Percentiles rank a stretch among this genome's conserved stretches.
These are phyloP conservation scores for Trichoderma orchidacearum DNA, from an alignment of 495 filamentous ascomycete species.

Conservation along the genomic window DNA sequence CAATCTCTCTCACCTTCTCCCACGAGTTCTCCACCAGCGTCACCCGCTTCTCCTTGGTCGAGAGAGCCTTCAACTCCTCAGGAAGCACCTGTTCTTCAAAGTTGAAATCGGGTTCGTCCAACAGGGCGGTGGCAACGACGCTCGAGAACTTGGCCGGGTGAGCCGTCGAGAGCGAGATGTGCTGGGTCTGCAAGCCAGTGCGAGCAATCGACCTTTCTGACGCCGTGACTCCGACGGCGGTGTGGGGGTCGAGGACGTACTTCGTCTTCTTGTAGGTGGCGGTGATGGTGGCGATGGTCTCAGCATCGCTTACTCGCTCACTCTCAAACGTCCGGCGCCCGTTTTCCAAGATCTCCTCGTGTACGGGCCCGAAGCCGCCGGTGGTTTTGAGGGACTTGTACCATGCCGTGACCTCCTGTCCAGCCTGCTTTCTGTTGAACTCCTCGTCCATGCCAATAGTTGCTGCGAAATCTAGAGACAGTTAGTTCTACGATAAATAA, in stretches of 20 bases:
- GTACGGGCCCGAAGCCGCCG: slow-evolving; percentile 67
- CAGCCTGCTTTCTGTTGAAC: slow-evolving; percentile 44
- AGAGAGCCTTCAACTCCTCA: slow-evolving; percentile 60
- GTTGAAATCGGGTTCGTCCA: slow-evolving; percentile 47
- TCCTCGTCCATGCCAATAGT: slow-evolving; percentile 40
- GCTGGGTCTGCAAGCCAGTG: slow-evolving; percentile 26
- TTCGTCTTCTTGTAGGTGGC: slow-evolving; percentile 43
- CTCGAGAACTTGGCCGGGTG: slow-evolving; percentile 87
- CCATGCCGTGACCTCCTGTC: slow-evolving; percentile 57
- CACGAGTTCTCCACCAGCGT: slow-evolving; percentile 35
- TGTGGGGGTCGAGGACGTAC: slow-evolving; percentile 88
- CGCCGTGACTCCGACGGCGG: slow-evolving; percentile 71
- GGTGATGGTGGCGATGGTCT: slow-evolving; percentile 65
- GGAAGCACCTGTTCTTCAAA: slow-evolving; percentile 65
- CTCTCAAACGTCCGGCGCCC: slow-evolving; percentile 61
- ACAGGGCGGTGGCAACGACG: slow-evolving; percentile 59
- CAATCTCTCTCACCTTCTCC: slow-evolving; percentile 36
- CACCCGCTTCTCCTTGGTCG: slow-evolving; percentile 49
- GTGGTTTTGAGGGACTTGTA: slow-evolving; percentile 57
- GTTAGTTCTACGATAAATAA: background rate
- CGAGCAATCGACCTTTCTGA: slow-evolving; percentile 48
- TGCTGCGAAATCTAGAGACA: slow-evolving; percentile 38
- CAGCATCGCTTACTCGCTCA: slow-evolving; percentile 65
- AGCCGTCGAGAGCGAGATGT: slow-evolving; percentile 78
- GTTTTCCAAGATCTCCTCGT: slow-evolving; percentile 47